Evolutionary conservation across 768 basidiomycete genomes (phyloP), one percentile per base, ranked within the genome.

Genomic region (Coprinopsis strossmayeri): DNA sequence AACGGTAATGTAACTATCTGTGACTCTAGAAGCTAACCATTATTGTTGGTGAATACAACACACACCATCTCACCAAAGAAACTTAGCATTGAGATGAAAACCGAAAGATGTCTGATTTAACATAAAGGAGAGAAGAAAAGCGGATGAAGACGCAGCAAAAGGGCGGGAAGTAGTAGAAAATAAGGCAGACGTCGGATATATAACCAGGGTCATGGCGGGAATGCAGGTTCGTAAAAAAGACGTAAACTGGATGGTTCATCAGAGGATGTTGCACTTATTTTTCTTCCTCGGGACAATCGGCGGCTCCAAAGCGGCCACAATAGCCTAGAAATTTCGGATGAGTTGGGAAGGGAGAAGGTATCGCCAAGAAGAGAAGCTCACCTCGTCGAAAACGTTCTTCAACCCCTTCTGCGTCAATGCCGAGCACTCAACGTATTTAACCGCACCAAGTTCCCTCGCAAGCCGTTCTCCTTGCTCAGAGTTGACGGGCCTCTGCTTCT

Each of bases 351-450:
- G 38, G 30, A 23, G 17, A 39, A 46, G 41, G 38, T 17, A 41
- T 40, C 25, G 28, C 17, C 34, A 41, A 41, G 45, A 43, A 48
- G 53, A 49, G 48, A 34, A 7, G 73, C 86, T 64, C 66, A 91
- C 93, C 87, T 99, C 96, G 66, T 99, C 96, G 65, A 99, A 99
- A 53, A 99, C 96, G 67, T 98, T 98, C 87, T 99, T 99, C 68
- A 99, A 69, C 24, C 96, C 96, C 78, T 93, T 92, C 78, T 99
- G 96, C 57, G 95, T 99, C 76, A 99, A 70, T 45, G 96, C 96
- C 48, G 94, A 97, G 70, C 96, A 99, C 70, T 99, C 96, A 44
- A 97, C 94, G 64, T 96, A 99, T 69, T 97, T 99, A 69, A 98
- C 94, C 24, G 95, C 95, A 26, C 96, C 96, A 32, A 99, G 76